These are phyloP conservation scores for Xylariaceae sp. DNA, from an alignment of 2,329 filamentous ascomycete species.

Conservation along the genomic window DNA sequence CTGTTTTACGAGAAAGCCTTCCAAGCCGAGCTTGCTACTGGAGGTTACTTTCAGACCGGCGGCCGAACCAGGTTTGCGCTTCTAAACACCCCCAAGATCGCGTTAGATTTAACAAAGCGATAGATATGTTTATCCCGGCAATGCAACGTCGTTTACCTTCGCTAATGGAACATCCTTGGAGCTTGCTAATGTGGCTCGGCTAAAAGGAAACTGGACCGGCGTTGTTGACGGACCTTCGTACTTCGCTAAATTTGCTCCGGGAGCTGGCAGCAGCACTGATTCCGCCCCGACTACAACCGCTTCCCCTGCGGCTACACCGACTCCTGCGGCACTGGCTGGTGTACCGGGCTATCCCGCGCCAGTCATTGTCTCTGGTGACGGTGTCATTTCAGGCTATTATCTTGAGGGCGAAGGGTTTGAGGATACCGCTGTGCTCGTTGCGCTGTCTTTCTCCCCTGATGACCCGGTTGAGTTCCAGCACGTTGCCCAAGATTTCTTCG, in stretches of 20 bases:
- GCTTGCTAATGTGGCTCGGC: slow-evolving; percentile 42
- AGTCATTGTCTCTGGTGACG: slow-evolving; percentile 39
- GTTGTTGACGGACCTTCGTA: slow-evolving; percentile 42
- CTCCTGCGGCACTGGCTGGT: slow-evolving; percentile 14
- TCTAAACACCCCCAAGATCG: background rate
- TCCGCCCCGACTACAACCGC: slow-evolving; percentile 17
- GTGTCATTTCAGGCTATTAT: slow-evolving; percentile 42
- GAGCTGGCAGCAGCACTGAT: slow-evolving; percentile 24
- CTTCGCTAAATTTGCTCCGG: slow-evolving; percentile 37
- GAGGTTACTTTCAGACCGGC: slow-evolving; percentile 46
- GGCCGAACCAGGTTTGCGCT: slow-evolving; percentile 40
- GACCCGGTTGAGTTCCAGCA: slow-evolving; percentile 41
- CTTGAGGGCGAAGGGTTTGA: slow-evolving; percentile 40
- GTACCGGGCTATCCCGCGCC: slow-evolving; percentile 40
- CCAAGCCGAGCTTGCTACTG: slow-evolving; percentile 38
- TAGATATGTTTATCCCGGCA: slow-evolving; percentile 47
- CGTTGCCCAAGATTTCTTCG: slow-evolving; percentile 42
- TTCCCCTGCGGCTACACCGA: slow-evolving; percentile 14
- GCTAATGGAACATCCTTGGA: slow-evolving; percentile 46
- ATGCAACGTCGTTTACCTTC: slow-evolving; percentile 47
- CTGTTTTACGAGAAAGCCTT: slow-evolving; percentile 47
- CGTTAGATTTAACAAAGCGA: background rate
- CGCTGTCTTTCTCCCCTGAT: slow-evolving; percentile 39
- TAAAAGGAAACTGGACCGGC: slow-evolving; percentile 43
- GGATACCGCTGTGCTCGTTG: slow-evolving; percentile 41